Evolutionary conservation across 148 eudicot genomes (phyloP).

Genomic region (Tetragonia tetragonoides): DNA sequence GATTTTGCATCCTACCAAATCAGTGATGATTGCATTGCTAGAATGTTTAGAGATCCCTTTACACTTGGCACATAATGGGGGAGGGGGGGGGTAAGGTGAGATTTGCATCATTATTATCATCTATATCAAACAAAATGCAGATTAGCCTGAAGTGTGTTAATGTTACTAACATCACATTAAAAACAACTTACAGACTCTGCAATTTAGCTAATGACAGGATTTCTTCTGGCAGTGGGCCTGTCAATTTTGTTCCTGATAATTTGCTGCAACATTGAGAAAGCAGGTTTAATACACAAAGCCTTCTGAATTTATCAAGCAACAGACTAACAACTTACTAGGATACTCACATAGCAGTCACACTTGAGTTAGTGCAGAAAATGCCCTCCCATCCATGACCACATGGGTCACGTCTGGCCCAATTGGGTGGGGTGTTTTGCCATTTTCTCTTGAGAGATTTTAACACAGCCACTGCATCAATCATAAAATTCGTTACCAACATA

Average conservation of each 20-base stretch:
- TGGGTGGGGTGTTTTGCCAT: slow-evolving; percentile 37
- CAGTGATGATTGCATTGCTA: background rate
- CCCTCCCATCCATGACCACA: slow-evolving; percentile 40
- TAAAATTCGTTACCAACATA: background rate
- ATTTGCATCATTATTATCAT: background rate
- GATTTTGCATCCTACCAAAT: background rate
- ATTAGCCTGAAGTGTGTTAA: too few species aligned
- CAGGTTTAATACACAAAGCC: background rate
- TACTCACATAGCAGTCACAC: slow-evolving; percentile 34
- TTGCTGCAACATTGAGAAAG: slow-evolving; percentile 22
- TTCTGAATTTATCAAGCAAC: background rate
- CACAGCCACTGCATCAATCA: slow-evolving; percentile 26
- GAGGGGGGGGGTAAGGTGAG: background rate
- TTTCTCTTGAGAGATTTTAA: slow-evolving; percentile 29
- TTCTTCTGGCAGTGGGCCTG: slow-evolving; percentile 32
- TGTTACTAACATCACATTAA: too few species aligned
- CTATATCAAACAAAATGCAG: too few species aligned
- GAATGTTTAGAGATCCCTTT: too few species aligned
- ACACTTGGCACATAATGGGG: too few species aligned
- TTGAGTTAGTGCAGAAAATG: slow-evolving; percentile 30
- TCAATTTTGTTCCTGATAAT: slow-evolving; percentile 29
- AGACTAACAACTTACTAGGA: background rate
- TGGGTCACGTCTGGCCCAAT: slow-evolving; percentile 31
- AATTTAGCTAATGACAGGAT: slow-evolving; percentile 30
- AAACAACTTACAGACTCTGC: slow-evolving; percentile 29